Conservation (phyloP, 140 eudicot genomes). For the Stevia rebaudiana region DNA sequence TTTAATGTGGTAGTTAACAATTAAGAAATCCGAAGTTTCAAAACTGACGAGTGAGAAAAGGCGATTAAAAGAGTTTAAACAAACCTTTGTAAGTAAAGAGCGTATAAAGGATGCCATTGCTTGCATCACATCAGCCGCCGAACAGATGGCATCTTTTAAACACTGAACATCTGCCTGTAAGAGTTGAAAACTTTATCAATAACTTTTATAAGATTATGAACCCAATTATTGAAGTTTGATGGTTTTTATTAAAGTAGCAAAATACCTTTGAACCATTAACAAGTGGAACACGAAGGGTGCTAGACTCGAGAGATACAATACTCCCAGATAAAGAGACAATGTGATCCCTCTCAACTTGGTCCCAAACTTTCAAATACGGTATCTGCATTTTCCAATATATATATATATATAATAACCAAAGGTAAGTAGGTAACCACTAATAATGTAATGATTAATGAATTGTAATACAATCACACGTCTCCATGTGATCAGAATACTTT, state of each 20-base stretch:
- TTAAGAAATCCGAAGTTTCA: neutral
- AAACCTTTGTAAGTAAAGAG: conserved; percentile 52
- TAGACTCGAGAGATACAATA: conserved; percentile 55
- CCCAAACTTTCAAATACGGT: conserved; percentile 66
- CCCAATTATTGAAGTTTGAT: neutral
- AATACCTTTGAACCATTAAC: conserved; percentile 69
- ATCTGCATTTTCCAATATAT: conserved; percentile 37
- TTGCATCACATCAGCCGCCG: conserved; percentile 79
- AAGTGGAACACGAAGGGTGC: conserved; percentile 74
- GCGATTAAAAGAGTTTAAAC: conserved; percentile 7
- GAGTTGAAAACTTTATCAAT: neutral
- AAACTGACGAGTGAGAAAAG: neutral
- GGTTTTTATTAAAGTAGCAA: neutral
- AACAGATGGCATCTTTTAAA: conserved; percentile 59
- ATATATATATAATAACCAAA: neutral
- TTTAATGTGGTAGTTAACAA: conserved; percentile 11
- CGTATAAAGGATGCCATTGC: conserved; percentile 56
- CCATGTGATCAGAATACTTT: neutral
- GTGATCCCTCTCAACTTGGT: conserved; percentile 48
- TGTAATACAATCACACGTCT: neutral
- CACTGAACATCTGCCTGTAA: conserved; percentile 56
- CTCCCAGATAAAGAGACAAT: conserved; percentile 54
- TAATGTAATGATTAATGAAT: conserved; percentile 6
- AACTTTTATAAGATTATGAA: neutral
- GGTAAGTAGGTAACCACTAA: neutral